A percentile compares a stretch with the other conserved stretches of the same genome.
Conservation (phyloP, 805 yeast species). For the Candida awuae region DNA sequence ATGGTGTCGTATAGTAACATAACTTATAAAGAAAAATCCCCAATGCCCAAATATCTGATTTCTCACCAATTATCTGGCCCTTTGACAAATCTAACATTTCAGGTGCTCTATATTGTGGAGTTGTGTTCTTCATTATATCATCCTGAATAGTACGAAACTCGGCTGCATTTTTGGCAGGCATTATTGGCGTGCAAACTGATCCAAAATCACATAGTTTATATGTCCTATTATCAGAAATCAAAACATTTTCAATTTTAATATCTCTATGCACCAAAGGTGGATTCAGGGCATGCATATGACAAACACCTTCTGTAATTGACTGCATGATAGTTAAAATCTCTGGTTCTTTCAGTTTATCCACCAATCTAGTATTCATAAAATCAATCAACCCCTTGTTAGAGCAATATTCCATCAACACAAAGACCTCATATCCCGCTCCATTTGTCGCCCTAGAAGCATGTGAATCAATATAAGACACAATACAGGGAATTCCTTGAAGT, state of each 20-base stretch:
- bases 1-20: slow-evolving; percentile 78
- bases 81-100: slow-evolving; percentile 72
- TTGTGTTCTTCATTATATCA: slow-evolving; percentile 70
- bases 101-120: slow-evolving; percentile 80
- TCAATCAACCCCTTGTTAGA: slow-evolving; percentile 68
- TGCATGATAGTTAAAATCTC: slow-evolving; percentile 64
- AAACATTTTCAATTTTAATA: slow-evolving; percentile 74
- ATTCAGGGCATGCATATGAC: slow-evolving; percentile 63
- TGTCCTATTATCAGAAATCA: slow-evolving; percentile 48
- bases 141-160: slow-evolving; percentile 54
- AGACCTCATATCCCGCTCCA: slow-evolving; percentile 50
- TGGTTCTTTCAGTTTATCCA: slow-evolving; percentile 55
- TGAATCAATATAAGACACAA: slow-evolving; percentile 67
- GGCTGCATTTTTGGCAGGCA: slow-evolving; percentile 54
- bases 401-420: slow-evolving; percentile 74
- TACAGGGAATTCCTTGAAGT: slow-evolving; percentile 45
- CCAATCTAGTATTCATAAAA: slow-evolving; percentile 67
- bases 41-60: slow-evolving; percentile 80
- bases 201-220: slow-evolving; percentile 81
- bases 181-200: slow-evolving; percentile 57
- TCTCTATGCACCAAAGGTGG: slow-evolving; percentile 58
- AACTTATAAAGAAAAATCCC: slow-evolving; percentile 72
- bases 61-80: slow-evolving; percentile 69
- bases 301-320: slow-evolving; percentile 65
- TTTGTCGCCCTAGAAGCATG: slow-evolving; percentile 51